Percentiles rank a stretch among this genome's conserved stretches.
phyloP scores from a whole-genome alignment of 2,329 filamentous ascomycete species.

The Diplodia sapinea region DNA sequence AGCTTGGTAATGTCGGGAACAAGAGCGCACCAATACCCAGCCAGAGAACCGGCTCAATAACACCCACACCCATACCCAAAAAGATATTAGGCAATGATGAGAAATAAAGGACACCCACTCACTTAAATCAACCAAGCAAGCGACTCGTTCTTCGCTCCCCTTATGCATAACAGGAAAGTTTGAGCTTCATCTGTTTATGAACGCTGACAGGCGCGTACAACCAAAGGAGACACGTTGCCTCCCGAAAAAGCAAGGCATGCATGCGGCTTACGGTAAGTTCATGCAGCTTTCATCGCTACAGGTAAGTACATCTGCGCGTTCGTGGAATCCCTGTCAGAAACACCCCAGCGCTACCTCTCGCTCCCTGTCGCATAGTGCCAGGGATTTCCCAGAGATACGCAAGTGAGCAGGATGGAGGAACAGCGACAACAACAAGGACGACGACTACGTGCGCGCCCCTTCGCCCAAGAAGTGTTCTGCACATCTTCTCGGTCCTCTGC shows the following conservation, averaged over 20 bases:
- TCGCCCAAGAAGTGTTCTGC: neutral
- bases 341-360: neutral
- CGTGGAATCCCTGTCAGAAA: neutral
- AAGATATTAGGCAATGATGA: too few species aligned
- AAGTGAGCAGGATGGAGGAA: neutral
- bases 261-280: neutral
- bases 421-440: neutral
- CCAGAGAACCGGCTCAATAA: neutral
- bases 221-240: neutral
- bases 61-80: too few species aligned
- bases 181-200: neutral
- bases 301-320: neutral
- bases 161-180: neutral
- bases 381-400: neutral
- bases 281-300: neutral
- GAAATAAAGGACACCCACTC: too few species aligned
- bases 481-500: neutral
- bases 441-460: neutral
- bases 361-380: neutral
- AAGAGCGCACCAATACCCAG: neutral
- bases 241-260: neutral
- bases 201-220: neutral
- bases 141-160: neutral
- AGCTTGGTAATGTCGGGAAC: neutral
- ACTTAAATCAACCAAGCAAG: neutral